These are phyloP conservation scores for Cryptosporidium bovis DNA, from an alignment of 169 alveolate genomes.

Conservation along the genomic window DNA sequence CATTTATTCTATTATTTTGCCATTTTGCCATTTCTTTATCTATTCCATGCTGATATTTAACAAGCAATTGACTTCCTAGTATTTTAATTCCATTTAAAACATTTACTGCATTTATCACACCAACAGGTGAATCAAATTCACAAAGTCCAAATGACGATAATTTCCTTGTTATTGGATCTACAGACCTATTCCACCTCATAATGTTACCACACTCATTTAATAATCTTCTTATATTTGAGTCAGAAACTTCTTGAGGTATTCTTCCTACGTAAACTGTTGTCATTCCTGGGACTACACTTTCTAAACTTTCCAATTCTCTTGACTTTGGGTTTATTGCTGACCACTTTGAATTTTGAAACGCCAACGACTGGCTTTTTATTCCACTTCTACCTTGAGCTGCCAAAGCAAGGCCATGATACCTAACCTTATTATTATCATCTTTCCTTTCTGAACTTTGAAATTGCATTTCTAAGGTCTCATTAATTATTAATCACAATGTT, in stretches of 20 bases:
- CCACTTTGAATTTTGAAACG: slow-evolving; percentile 72
- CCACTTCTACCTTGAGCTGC: slow-evolving; percentile 62
- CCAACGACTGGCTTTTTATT: slow-evolving; percentile 54
- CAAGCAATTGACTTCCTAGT: slow-evolving; percentile 18
- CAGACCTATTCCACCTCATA: slow-evolving; percentile 79
- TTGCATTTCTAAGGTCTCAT: slow-evolving; percentile 1
- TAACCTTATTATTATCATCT: slow-evolving; percentile 22
- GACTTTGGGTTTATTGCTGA: slow-evolving; percentile 38
- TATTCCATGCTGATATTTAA: slow-evolving; percentile 69
- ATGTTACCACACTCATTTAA: slow-evolving; percentile 77
- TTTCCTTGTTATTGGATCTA: slow-evolving; percentile 80
- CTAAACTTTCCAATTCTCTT: slow-evolving; percentile 3
- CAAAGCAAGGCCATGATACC: slow-evolving; percentile 48
- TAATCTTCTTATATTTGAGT: slow-evolving; percentile 30
- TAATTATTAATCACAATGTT: background rate
- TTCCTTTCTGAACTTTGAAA: slow-evolving; percentile 27
- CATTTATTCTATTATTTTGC: slow-evolving; percentile 67
- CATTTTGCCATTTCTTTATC: slow-evolving; percentile 55
- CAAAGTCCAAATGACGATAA: slow-evolving; percentile 81
- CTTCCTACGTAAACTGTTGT: slow-evolving; percentile 66
- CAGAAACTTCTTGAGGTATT: slow-evolving; percentile 31
- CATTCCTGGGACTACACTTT: slow-evolving; percentile 41
- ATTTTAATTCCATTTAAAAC: slow-evolving; percentile 76
- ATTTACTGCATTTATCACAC: slow-evolving; percentile 78
- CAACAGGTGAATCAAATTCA: slow-evolving; percentile 79